Evolutionary conservation across 2,329 filamentous ascomycete genomes (phyloP).

Genomic region (Teratosphaeria viscida): DNA sequence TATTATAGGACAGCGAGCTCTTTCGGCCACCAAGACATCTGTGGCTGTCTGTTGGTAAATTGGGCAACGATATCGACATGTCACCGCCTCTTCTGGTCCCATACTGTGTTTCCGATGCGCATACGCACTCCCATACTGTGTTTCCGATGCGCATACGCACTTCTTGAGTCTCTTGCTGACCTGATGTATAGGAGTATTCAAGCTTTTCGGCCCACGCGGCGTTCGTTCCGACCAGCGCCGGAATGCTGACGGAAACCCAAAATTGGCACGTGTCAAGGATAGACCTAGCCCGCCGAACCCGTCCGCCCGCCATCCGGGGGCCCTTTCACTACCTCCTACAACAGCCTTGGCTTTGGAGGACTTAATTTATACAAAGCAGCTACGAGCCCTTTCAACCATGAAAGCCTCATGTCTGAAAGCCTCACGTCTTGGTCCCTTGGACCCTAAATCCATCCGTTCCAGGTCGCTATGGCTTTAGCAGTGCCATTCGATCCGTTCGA

Average conservation of each 20-base stretch:
- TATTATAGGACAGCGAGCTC: background rate
- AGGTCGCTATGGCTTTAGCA: conserved; percentile 5
- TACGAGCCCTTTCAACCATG: conserved; percentile 1
- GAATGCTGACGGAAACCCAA: background rate
- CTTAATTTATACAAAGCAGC: conserved; percentile 2
- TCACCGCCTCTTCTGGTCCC: too few relatives aligned
- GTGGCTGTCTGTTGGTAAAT: background rate
- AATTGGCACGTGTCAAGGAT: background rate
- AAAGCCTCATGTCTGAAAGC: background rate
- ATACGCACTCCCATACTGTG: too few relatives aligned
- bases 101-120: too few relatives aligned
- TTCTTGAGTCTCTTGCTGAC: too few relatives aligned
- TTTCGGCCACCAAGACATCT: too few relatives aligned
- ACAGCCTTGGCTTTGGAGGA: conserved; percentile 2
- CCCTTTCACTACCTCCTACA: background rate
- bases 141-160: too few relatives aligned
- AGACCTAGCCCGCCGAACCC: background rate
- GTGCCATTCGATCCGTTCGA: conserved; percentile 61
- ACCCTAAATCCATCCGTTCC: background rate
- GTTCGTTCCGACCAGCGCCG: background rate
- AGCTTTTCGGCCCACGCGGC: too few relatives aligned
- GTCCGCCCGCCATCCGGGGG: background rate
- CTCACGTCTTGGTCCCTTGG: conserved; percentile 1
- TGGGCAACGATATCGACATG: too few relatives aligned
- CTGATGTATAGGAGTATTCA: too few relatives aligned